Evolutionary conservation across 2,329 filamentous ascomycete species (phyloP).

Genomic region (Byssothecium circinans): DNA sequence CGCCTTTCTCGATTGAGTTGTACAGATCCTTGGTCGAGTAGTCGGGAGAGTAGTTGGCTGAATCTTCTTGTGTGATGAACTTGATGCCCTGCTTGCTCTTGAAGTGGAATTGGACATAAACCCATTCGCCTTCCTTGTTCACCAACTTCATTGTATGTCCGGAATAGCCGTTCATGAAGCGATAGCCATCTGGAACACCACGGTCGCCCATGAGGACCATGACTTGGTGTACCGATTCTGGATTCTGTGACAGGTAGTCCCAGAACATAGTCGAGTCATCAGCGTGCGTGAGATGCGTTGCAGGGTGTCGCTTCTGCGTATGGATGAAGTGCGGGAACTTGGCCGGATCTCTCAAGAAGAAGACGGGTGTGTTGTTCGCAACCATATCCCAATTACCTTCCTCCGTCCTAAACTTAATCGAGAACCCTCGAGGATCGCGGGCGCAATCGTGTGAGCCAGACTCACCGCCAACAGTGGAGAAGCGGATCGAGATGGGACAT

Average conservation of each 20-base stretch:
- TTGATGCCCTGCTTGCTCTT: slow-evolving; percentile 56
- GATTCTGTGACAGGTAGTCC: slow-evolving; percentile 60
- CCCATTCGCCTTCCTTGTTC: slow-evolving; percentile 57
- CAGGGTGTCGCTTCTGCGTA: slow-evolving; percentile 73
- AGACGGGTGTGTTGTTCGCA: slow-evolving; percentile 57
- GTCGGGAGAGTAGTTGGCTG: slow-evolving; percentile 54
- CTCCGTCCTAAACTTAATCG: slow-evolving; percentile 72
- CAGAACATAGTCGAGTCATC: slow-evolving; percentile 68
- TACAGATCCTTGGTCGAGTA: slow-evolving; percentile 57
- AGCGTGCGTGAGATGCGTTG: slow-evolving; percentile 69
- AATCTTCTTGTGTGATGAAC: slow-evolving; percentile 57
- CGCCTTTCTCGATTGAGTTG: slow-evolving; percentile 55
- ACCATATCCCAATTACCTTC: slow-evolving; percentile 76
- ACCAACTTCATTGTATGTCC: slow-evolving; percentile 58
- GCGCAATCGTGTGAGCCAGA: slow-evolving; percentile 71
- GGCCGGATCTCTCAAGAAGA: slow-evolving; percentile 73
- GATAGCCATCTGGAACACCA: slow-evolving; percentile 58
- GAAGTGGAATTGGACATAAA: slow-evolving; percentile 57
- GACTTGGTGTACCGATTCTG: slow-evolving; percentile 57
- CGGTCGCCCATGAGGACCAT: slow-evolving; percentile 59
- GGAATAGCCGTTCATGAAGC: slow-evolving; percentile 58
- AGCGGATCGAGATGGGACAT: slow-evolving; percentile 67
- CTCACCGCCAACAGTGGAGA: slow-evolving; percentile 76
- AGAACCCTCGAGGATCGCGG: slow-evolving; percentile 72
- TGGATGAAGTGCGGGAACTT: slow-evolving; percentile 76